Evolutionary conservation across 2,329 filamentous ascomycete species (phyloP), one percentile per base, ranked within the genome.

Genomic region (Tothia fuscella): DNA sequence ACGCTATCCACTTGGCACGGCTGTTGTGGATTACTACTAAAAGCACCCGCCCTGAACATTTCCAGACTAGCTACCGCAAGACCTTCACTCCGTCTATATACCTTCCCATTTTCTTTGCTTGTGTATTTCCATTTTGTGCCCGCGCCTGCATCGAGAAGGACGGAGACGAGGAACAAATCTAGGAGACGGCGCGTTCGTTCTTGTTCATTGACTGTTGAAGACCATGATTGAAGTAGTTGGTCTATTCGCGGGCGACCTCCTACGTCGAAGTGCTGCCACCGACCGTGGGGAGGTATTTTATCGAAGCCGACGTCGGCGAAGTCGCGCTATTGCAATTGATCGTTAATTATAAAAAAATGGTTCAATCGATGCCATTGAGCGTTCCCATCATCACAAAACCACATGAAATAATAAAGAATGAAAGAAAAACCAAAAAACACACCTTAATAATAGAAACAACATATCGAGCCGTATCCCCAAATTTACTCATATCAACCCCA

Each of bases 361-460:
- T 9, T 42, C 12, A 40, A 42, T 42, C 14, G 14, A 9, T 16
- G 32, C 32, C 10, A 10, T 12, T 10, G 16, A 19, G 10, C 7
- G 6, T 26, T 31, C 35, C 9, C 35, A 12, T 12, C 16, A 9
- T 39, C 39, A 47, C 33, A 35, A 21, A 20, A 24, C 7, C 13
- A 19, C 26, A 20, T 46, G 46, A 42, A 12, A 28, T 17, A 5
- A 28, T n/a, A n/a, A n/a, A n/a, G n/a, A n/a, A n/a, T n/a, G n/a
- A n/a, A n/a, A n/a, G n/a, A n/a, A 12, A 24, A 12, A 34, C 20
- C 41, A 34, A 12, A 17, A 14, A 17, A 33, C 70, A 50, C 66
- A 88, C 87, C 81, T 93, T 94, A 67, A 95, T 93, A 49, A 95
- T 89, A 30, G 82, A 80, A n/a, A 89, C 80, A 7, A 94, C 82